phyloP scores from a whole-genome alignment of 371 early-diverging fungal genomes.

The Mortierella sp. region DNA sequence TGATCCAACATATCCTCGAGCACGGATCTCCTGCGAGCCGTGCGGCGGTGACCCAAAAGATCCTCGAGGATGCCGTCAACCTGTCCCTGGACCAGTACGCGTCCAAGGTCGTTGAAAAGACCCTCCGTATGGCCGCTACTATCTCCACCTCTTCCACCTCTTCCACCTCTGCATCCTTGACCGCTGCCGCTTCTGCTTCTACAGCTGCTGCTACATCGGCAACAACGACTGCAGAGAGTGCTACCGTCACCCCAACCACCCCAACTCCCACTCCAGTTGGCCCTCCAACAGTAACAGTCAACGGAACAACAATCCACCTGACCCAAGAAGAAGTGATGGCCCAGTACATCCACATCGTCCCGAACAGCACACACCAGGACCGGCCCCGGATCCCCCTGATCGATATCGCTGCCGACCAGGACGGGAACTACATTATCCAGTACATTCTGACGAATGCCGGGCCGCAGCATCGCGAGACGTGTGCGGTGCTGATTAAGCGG shows the following conservation, averaged over 20 bases:
- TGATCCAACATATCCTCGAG: conserved; percentile 81
- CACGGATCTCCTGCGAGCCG: conserved; percentile 71
- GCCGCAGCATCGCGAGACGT: conserved; percentile 69
- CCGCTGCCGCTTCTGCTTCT: not conserved
- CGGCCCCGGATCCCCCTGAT: conserved; percentile 65
- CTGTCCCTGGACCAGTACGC: conserved; percentile 82
- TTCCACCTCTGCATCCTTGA: too few relatives aligned
- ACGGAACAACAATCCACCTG: conserved; percentile 26
- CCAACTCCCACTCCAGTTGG: not conserved
- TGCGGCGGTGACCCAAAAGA: conserved; percentile 62
- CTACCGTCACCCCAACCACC: too few relatives aligned
- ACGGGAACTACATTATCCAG: conserved; percentile 80
- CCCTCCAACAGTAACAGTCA: conserved; percentile 26
- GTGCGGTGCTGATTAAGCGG: conserved; percentile 74
- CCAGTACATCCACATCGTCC: conserved; percentile 51
- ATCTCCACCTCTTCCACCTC: not conserved
- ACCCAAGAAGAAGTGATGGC: conserved; percentile 52
- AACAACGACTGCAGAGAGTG: not conserved
- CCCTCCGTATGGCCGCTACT: conserved; percentile 70
- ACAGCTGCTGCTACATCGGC: not conserved
- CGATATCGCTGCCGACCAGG: conserved; percentile 78
- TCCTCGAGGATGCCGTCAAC: conserved; percentile 64
- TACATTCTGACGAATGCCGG: conserved; percentile 77
- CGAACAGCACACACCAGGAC: conserved; percentile 30
- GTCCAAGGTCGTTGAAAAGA: conserved; percentile 84